Base-by-base conservation (phyloP, 257 asterid species). In the Nicotiana noctiflora region DNA sequence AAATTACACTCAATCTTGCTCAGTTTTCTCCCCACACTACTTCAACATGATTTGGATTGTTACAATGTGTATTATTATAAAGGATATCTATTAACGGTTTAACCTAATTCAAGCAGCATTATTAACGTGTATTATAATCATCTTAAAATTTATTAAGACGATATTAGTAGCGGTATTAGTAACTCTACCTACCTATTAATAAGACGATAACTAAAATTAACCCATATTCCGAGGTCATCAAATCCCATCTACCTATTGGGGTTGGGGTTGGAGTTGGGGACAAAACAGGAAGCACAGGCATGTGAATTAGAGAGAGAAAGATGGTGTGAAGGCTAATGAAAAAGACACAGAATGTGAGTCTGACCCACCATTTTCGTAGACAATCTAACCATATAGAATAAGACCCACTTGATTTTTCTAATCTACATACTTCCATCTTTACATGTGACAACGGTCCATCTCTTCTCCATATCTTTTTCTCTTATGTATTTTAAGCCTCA, bases 371-470 rank as follows among this genome's bases (percentile, higher is more conserved):
- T 23, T 56, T 81, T 56, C 57, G 52, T 13, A 32, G 75, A 75
- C 80, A 70, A 70, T 56, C 67, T 32, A 27, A 55, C 52, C 51
- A 67, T 34, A 78, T 61, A 40, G 34, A 77, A 80, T 55, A 81
- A 1, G 82, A 84, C 79, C 76, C 84, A n/a, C 77, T 64, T 9
- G 18, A 63, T 83, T 44, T 51, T 46, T 64, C 19, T 23, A 40
- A 55, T 76, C 67, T 8, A 2, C 32, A 55, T 23, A 59, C 66
- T 1, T 75, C 44, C 64, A 11, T n/a, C 82, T 79, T 79, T 77
- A 70, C 87, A 82, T 85, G 87, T 82, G 84, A 79, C 32, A 31
- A 81, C 80, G 56, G 68, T 67, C 70, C 84, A 23, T 32, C 37
- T 51, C 55, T 83, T 77, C 82, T 80, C 86, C 18, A 27, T 27